Percentiles rank a stretch among this genome's conserved stretches.
phyloP scores from a whole-genome alignment of 2,329 filamentous ascomycete genomes.

The Neonectria sp. region DNA sequence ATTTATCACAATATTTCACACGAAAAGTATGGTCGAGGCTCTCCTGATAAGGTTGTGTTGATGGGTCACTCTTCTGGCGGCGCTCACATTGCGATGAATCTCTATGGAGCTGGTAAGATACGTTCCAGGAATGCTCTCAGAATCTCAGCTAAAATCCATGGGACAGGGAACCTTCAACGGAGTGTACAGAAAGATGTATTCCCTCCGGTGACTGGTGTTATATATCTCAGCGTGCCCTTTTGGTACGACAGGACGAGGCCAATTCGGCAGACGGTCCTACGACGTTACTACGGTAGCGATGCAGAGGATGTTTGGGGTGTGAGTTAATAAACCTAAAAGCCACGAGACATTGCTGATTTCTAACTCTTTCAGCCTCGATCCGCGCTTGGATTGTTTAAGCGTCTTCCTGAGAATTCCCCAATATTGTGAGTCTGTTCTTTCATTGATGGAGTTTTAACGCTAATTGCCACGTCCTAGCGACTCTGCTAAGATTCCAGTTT shows the following conservation, averaged over 20 bases:
- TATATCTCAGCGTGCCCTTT: slow-evolving; percentile 32
- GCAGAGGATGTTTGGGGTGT: slow-evolving; percentile 32
- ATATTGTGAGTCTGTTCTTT: slow-evolving; percentile 20
- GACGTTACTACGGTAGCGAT: slow-evolving; percentile 28
- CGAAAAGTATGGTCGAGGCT: slow-evolving; percentile 29
- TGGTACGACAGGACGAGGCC: slow-evolving; percentile 32
- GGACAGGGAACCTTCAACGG: slow-evolving; percentile 5
- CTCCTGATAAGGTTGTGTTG: slow-evolving; percentile 27
- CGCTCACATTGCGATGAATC: slow-evolving; percentile 31
- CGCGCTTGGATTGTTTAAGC: slow-evolving; percentile 30
- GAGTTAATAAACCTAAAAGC: slow-evolving; percentile 3
- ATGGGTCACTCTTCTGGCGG: slow-evolving; percentile 37
- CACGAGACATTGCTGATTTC: background rate
- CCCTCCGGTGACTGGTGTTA: slow-evolving; percentile 34
- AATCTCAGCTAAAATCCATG: background rate
- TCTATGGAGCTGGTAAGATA: slow-evolving; percentile 28
- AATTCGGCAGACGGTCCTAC: slow-evolving; percentile 26
- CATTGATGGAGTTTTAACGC: background rate
- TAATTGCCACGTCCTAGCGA: slow-evolving; percentile 9
- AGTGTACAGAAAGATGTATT: slow-evolving; percentile 17
- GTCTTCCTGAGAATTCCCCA: slow-evolving; percentile 28
- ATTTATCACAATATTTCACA: slow-evolving; percentile 27
- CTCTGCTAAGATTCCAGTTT: slow-evolving; percentile 24
- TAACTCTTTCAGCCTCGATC: slow-evolving; percentile 17
- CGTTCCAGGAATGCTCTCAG: background rate